Evolutionary conservation across 257 asterid genomes (phyloP).

Genomic region (Cynanchum wilfordii): DNA sequence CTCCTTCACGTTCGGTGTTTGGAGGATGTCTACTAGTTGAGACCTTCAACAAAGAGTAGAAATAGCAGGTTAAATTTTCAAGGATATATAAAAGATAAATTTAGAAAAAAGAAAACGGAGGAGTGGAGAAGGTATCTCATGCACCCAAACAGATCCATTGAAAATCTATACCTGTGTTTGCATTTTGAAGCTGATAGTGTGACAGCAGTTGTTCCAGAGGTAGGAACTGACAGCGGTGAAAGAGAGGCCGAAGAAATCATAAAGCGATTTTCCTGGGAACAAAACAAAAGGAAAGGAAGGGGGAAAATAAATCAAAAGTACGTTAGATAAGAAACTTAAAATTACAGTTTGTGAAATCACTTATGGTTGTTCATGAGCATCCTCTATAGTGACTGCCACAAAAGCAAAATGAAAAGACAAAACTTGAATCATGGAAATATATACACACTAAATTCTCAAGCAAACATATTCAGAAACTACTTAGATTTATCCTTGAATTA

Average conservation of each 20-base stretch:
- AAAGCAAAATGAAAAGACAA: background rate
- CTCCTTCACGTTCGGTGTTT: constrained; percentile 40
- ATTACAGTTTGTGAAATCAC: background rate
- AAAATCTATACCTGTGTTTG: constrained; percentile 36
- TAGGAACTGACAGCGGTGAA: constrained; percentile 25
- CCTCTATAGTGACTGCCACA: background rate
- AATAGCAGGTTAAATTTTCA: background rate
- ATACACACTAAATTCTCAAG: background rate
- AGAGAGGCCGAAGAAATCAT: constrained; percentile 25
- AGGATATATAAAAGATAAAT: background rate
- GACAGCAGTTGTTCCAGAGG: constrained; percentile 29
- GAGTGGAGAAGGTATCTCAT: background rate
- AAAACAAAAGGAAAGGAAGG: constrained; percentile 1
- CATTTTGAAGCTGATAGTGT: constrained; percentile 26
- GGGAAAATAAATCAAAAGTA: background rate
- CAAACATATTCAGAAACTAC: background rate
- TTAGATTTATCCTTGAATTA: background rate
- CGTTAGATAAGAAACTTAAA: background rate
- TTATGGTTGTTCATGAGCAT: background rate
- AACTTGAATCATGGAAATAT: background rate
- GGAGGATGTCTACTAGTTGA: constrained; percentile 49
- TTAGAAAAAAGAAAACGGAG: background rate
- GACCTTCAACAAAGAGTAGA: constrained; percentile 32
- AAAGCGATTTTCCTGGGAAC: constrained; percentile 35
- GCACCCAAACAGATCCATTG: constrained; percentile 3